Conservation (phyloP, 768 basidiomycete species). For the Hydnum rufescens region DNA sequence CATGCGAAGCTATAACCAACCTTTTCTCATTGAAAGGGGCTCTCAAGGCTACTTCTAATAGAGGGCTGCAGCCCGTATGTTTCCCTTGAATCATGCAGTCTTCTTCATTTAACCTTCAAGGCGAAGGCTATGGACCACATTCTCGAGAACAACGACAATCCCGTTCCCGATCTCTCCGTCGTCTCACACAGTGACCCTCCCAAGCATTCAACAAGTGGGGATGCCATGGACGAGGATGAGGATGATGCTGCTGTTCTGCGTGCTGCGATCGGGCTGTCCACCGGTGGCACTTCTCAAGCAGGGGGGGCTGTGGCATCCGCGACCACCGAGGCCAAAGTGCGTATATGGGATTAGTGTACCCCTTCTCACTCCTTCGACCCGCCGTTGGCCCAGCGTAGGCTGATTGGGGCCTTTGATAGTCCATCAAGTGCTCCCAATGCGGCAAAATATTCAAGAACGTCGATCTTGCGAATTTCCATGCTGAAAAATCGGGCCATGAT, state of each 20-base stretch:
- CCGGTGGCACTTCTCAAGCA: conserved; percentile 21
- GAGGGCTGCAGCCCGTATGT: conserved; percentile 58
- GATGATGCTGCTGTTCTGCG: conserved; percentile 48
- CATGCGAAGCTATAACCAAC: not conserved
- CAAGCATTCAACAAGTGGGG: conserved; percentile 25
- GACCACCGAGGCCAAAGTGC: too few species aligned
- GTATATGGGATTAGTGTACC: too few species aligned
- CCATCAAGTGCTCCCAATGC: conserved; percentile 69
- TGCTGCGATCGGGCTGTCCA: conserved; percentile 24
- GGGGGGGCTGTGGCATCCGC: too few species aligned
- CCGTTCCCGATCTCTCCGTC: conserved; percentile 42
- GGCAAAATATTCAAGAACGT: conserved; percentile 74
- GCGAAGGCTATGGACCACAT: conserved; percentile 59
- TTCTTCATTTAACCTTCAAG: not conserved
- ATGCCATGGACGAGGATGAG: conserved; percentile 24
- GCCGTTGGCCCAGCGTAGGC: too few species aligned
- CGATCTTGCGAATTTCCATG: conserved; percentile 78
- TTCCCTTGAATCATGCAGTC: not conserved
- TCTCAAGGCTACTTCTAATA: conserved; percentile 57
- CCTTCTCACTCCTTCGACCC: too few species aligned
- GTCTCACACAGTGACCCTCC: conserved; percentile 16
- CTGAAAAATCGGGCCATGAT: conserved; percentile 87
- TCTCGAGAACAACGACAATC: conserved; percentile 55
- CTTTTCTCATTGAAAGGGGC: conserved; percentile 40
- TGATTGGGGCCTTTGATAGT: conserved; percentile 22